A percentile compares a stretch with the other conserved stretches of the same genome.
These are phyloP conservation scores for Linaria vulgaris DNA, from an alignment of 257 asterid genomes.

Conservation along the genomic window DNA sequence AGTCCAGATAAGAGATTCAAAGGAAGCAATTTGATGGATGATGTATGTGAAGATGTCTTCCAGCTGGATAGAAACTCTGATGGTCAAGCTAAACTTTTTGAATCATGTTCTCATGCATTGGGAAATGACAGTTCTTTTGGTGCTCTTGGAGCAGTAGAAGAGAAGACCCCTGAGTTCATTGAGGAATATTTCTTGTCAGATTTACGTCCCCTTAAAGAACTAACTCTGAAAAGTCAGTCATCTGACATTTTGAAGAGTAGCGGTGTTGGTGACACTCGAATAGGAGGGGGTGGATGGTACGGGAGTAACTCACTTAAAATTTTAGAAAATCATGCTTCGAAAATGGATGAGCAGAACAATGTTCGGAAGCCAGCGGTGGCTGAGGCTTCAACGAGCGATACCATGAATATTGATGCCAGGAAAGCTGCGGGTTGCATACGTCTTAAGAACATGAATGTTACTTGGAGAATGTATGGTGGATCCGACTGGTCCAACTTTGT, in stretches of 20 bases:
- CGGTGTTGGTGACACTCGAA: slow-evolving; percentile 38
- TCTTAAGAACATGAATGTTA: slow-evolving; percentile 72
- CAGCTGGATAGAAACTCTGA: slow-evolving; percentile 47
- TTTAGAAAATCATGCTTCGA: slow-evolving; percentile 76
- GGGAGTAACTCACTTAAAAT: slow-evolving; percentile 51
- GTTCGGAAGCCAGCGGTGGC: slow-evolving; percentile 29
- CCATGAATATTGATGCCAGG: slow-evolving; percentile 41
- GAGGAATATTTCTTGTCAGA: slow-evolving; percentile 90
- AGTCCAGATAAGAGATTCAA: slow-evolving; percentile 40
- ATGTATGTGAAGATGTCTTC: slow-evolving; percentile 80
- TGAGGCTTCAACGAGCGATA: slow-evolving; percentile 50
- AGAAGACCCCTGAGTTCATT: slow-evolving; percentile 51
- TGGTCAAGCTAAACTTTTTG: slow-evolving; percentile 49
- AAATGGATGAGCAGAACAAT: slow-evolving; percentile 41
- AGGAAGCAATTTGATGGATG: slow-evolving; percentile 70
- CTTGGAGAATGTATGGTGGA: slow-evolving; percentile 89
- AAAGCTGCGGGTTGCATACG: slow-evolving; percentile 62
- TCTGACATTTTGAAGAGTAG: slow-evolving; percentile 38
- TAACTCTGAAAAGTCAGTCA: slow-evolving; percentile 39
- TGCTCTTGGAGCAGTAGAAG: slow-evolving; percentile 45
- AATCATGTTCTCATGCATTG: slow-evolving; percentile 36
- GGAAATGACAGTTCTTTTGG: slow-evolving; percentile 40
- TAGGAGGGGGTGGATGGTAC: slow-evolving; percentile 76
- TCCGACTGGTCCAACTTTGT: slow-evolving; percentile 71
- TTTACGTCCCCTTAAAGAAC: slow-evolving; percentile 63